Conservation (phyloP, 805 yeast species). For the Candida khao-thaluensis region DNA sequence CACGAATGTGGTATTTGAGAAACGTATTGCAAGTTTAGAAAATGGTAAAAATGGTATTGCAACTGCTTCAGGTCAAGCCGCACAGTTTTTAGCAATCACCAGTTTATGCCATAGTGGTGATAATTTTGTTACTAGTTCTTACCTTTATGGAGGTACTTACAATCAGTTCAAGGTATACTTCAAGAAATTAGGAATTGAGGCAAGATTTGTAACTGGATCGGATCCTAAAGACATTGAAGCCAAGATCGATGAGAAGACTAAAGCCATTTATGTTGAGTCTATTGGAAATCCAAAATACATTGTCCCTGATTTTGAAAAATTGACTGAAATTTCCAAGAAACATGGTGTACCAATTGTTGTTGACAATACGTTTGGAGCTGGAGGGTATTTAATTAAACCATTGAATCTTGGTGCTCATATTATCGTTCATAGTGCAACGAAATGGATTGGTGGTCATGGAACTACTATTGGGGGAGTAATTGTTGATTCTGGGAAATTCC, state of each 20-base stretch:
- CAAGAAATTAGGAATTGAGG: conserved; percentile 83
- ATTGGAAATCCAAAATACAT: conserved; percentile 93
- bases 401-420: conserved; percentile 89
- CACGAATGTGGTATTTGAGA: conserved; percentile 86
- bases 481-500: conserved; percentile 89
- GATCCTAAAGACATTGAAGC: conserved; percentile 69
- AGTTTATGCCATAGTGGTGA: conserved; percentile 87
- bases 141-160: conserved; percentile 92
- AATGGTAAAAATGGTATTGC: conserved; percentile 91
- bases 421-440: conserved; percentile 91
- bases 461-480: conserved; percentile 91
- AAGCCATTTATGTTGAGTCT: conserved; percentile 85
- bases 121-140: conserved; percentile 83
- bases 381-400: conserved; percentile 85
- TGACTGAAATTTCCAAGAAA: conserved; percentile 75
- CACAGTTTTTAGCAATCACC: conserved; percentile 81
- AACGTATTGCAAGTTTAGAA: conserved; percentile 89
- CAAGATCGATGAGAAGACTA: conserved; percentile 78
- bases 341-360: conserved; percentile 88
- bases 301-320: conserved; percentile 83
- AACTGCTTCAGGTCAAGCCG: conserved; percentile 94
- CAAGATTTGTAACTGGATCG: conserved; percentile 84
- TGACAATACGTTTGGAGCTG: conserved; percentile 97
- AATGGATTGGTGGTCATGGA: conserved; percentile 98
- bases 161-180: conserved; percentile 92